Conservation (phyloP, 495 filamentous ascomycete genomes). For the Aspergillus bridgeri region DNA sequence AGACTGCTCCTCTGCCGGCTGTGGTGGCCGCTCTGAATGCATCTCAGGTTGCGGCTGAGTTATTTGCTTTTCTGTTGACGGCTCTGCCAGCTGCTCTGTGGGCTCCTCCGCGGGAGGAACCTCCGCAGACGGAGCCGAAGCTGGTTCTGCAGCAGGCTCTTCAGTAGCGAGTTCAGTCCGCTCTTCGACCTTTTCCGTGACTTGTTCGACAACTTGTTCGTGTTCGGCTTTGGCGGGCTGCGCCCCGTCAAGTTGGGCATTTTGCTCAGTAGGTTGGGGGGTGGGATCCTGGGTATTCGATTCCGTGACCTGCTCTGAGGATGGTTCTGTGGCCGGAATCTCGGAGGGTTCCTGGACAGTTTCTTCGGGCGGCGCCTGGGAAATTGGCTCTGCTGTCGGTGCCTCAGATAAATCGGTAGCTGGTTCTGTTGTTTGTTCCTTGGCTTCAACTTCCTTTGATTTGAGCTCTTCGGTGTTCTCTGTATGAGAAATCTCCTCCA, state of each 20-base stretch:
- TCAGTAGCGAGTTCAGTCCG: background rate
- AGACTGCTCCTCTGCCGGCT: background rate
- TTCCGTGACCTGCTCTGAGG: slow-evolving; percentile 1
- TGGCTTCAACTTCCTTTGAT: background rate
- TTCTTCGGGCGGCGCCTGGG: background rate
- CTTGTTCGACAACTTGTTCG: slow-evolving; percentile 9
- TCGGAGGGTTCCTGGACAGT: background rate
- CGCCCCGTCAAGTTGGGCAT: background rate
- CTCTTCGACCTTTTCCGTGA: slow-evolving; percentile 4
- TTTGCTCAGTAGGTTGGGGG: background rate
- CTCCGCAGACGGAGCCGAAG: background rate
- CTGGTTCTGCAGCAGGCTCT: background rate
- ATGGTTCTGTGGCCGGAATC: slow-evolving; percentile 1
- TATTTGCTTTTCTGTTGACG: background rate
- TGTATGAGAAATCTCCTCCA: background rate
- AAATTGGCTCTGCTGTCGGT: slow-evolving; percentile 1
- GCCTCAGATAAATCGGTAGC: background rate
- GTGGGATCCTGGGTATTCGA: background rate
- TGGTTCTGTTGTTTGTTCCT: background rate
- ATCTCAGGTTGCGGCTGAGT: slow-evolving; percentile 3
- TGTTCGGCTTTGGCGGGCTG: too few species aligned
- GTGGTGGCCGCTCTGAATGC: background rate
- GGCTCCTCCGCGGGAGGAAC: slow-evolving; percentile 1
- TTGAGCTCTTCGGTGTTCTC: background rate
- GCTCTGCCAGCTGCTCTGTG: background rate